A percentile compares a stretch with the other conserved stretches of the same genome.
Conservation (phyloP, 805 yeast species). For the Starmerella floris region DNA sequence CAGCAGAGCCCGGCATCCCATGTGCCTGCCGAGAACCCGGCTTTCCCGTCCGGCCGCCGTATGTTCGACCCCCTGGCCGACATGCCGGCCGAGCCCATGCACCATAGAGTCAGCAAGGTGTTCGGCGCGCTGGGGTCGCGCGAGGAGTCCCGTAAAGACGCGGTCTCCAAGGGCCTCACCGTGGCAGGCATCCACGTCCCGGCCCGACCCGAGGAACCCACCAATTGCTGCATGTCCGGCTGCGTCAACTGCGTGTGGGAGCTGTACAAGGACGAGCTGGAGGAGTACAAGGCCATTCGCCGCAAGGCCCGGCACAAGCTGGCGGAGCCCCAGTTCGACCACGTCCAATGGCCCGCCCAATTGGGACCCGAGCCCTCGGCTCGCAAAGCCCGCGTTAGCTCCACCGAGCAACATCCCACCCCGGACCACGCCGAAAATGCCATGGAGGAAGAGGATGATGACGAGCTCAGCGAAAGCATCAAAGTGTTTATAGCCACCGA, state of each 20-base stretch:
- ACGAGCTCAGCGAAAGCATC: slow-evolving; percentile 58
- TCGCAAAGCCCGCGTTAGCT: slow-evolving; percentile 21
- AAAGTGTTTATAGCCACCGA: slow-evolving; percentile 77
- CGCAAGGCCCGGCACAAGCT: slow-evolving; percentile 31
- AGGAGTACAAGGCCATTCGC: slow-evolving; percentile 67
- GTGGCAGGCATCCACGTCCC: slow-evolving; percentile 68
- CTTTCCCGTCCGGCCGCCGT: slow-evolving; percentile 3
- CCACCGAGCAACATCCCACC: slow-evolving; percentile 13
- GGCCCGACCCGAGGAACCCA: slow-evolving; percentile 76
- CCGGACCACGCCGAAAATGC: slow-evolving; percentile 21
- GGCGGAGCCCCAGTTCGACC: slow-evolving; percentile 22
- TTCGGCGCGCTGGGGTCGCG: slow-evolving; percentile 28
- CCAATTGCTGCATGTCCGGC: slow-evolving; percentile 95
- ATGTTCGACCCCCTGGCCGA: slow-evolving; percentile 18
- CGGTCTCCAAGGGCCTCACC: slow-evolving; percentile 25
- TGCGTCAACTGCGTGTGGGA: slow-evolving; percentile 98
- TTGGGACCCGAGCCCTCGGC: slow-evolving; percentile 38
- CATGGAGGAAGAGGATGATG: slow-evolving; percentile 29
- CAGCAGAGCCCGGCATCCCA: slow-evolving; percentile 6
- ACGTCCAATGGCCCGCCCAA: slow-evolving; percentile 49
- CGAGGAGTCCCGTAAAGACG: slow-evolving; percentile 23
- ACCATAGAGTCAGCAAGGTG: slow-evolving; percentile 21
- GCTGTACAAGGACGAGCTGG: slow-evolving; percentile 70
- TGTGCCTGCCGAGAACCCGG: neutral
- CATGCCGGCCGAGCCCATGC: slow-evolving; percentile 16